A percentile compares a stretch with the other conserved stretches of the same genome.
Evolutionary conservation across 306 rosid species (phyloP).

Genomic region (Styphnolobium japonicum): DNA sequence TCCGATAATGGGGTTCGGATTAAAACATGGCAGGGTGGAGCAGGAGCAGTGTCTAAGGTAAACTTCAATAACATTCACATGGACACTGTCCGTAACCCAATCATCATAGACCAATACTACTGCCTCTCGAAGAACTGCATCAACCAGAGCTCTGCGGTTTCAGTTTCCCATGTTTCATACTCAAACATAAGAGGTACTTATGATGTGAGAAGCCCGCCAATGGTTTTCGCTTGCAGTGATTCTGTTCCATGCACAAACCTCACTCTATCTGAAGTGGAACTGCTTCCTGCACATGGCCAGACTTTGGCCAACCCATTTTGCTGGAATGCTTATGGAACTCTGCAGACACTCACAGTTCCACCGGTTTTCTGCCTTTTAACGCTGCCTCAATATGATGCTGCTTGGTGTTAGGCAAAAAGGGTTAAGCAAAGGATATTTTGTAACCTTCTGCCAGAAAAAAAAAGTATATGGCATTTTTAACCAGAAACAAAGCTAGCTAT

Average conservation of each 20-base stretch:
- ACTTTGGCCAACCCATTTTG: constrained; percentile 35
- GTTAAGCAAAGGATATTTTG: not conserved
- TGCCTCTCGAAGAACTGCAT: constrained; percentile 47
- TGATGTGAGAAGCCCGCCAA: constrained; percentile 47
- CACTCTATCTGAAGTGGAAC: constrained; percentile 39
- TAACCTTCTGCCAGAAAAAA: not conserved
- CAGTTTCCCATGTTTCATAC: constrained; percentile 38
- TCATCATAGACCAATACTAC: constrained; percentile 61
- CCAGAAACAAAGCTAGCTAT: not conserved
- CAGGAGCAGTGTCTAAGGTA: constrained; percentile 42
- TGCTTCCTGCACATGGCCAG: constrained; percentile 38
- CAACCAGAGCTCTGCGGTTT: constrained; percentile 59
- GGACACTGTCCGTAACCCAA: constrained; percentile 52
- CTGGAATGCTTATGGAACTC: constrained; percentile 58
- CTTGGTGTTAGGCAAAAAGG: not conserved
- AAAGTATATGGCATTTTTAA: not conserved
- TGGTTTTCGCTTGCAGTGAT: constrained; percentile 58
- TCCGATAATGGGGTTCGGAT: constrained; percentile 56
- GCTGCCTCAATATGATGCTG: constrained; percentile 4
- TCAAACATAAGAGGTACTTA: constrained; percentile 57
- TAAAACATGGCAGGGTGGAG: constrained; percentile 67
- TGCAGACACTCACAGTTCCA: constrained; percentile 39
- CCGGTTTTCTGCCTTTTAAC: constrained; percentile 36
- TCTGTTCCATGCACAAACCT: constrained; percentile 54
- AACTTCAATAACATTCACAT: constrained; percentile 34